phyloP scores from a whole-genome alignment of 1,284 basidiomycete species.

The Mycosarcoma mackinlayi region DNA sequence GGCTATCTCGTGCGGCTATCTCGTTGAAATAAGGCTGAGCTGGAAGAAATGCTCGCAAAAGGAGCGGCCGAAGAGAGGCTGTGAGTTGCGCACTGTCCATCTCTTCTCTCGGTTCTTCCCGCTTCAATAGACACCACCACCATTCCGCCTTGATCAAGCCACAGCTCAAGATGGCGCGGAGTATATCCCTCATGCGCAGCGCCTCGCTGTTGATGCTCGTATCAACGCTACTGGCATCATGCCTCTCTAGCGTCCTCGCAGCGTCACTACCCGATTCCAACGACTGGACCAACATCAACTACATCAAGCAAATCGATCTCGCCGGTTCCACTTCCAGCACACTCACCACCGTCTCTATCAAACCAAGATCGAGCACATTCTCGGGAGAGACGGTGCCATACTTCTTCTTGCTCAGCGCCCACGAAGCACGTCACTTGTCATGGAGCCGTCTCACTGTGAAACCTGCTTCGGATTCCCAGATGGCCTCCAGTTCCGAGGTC shows the following conservation, averaged over 20 bases:
- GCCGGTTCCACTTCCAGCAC: constrained; percentile 51
- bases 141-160: neutral
- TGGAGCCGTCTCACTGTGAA: constrained; percentile 32
- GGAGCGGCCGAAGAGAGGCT: neutral
- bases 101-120: neutral
- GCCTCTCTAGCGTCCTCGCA: constrained; percentile 2
- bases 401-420: constrained; percentile 33
- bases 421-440: constrained; percentile 40
- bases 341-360: constrained; percentile 47
- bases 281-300: constrained; percentile 49
- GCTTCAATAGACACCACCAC: constrained; percentile 4
- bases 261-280: constrained; percentile 14
- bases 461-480: constrained; percentile 23
- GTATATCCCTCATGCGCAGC: too few relatives aligned
- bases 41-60: constrained; percentile 25
- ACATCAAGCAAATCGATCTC: constrained; percentile 51
- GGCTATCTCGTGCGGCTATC: too few relatives aligned
- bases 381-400: constrained; percentile 35
- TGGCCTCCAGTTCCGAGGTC: constrained; percentile 10
- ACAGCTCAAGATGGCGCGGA: constrained; percentile 3
- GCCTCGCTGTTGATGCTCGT: too few relatives aligned
- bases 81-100: constrained; percentile 34
- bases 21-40: constrained; percentile 19
- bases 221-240: constrained; percentile 1
- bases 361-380: constrained; percentile 41